These are phyloP conservation scores for Zygosaccharomyces pseudobailii DNA, from an alignment of 1,139 yeast species.

Conservation along the genomic window DNA sequence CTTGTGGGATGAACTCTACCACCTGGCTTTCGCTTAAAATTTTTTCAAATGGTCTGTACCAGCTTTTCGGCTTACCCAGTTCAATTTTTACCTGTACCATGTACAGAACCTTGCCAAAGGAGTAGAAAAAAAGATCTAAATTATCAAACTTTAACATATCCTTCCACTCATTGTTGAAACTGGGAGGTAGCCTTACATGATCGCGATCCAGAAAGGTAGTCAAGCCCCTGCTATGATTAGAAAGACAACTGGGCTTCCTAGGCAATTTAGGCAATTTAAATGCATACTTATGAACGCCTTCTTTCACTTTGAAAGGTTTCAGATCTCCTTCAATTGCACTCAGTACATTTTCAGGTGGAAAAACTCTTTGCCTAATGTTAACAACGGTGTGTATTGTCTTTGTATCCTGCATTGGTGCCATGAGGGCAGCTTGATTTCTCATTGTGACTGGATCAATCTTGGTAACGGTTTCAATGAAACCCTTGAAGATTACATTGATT, in stretches of 20 bases:
- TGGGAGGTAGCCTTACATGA: slow-evolving; percentile 28
- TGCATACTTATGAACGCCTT: slow-evolving; percentile 26
- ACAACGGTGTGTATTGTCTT: slow-evolving; percentile 25
- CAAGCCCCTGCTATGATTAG: slow-evolving; percentile 20
- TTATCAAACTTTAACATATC: slow-evolving; percentile 24
- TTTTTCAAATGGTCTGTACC: slow-evolving; percentile 28
- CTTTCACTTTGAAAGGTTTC: slow-evolving; percentile 27
- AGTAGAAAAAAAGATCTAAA: slow-evolving; percentile 25
- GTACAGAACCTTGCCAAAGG: slow-evolving; percentile 29
- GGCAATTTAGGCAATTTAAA: slow-evolving; percentile 26
- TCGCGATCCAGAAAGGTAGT: slow-evolving; percentile 21
- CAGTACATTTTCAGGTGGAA: slow-evolving; percentile 33
- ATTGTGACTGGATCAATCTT: slow-evolving; percentile 21
- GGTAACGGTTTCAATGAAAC: slow-evolving; percentile 28
- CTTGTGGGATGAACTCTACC: slow-evolving; percentile 28
- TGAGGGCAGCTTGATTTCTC: slow-evolving; percentile 21
- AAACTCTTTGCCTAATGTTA: slow-evolving; percentile 21
- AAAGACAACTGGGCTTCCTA: slow-evolving; percentile 24
- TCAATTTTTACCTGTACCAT: slow-evolving; percentile 26
- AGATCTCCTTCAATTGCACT: slow-evolving; percentile 27
- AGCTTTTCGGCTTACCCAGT: slow-evolving; percentile 24
- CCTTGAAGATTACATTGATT: slow-evolving; percentile 25
- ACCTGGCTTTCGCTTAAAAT: slow-evolving; percentile 17
- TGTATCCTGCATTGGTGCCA: slow-evolving; percentile 25
- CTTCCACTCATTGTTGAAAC: slow-evolving; percentile 27